Evolutionary conservation across 1,284 basidiomycete genomes (phyloP).

Genomic region (Ganoderma leucocontextum): DNA sequence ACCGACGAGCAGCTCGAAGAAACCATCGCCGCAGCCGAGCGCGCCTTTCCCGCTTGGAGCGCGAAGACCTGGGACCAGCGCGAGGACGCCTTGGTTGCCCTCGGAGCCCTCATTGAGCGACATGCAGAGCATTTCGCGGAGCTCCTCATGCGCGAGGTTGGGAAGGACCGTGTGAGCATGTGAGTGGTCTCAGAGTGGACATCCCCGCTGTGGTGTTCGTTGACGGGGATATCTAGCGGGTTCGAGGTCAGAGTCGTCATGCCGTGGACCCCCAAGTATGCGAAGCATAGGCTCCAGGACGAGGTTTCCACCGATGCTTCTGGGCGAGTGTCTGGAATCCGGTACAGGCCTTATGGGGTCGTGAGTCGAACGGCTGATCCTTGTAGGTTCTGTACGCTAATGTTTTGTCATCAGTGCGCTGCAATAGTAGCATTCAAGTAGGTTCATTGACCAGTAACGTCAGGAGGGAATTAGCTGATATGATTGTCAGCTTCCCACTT

Average conservation of each 20-base stretch:
- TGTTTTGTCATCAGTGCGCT: conserved; percentile 9
- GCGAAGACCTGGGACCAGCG: conserved; percentile 23
- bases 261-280: conserved; percentile 4
- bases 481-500: conserved; percentile 38
- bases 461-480: too few relatives aligned
- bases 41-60: conserved; percentile 22
- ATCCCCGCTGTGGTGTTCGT: neutral
- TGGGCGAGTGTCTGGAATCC: conserved; percentile 10
- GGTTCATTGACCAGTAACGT: neutral
- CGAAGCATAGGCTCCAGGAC: conserved; percentile 18
- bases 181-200: conserved; percentile 2
- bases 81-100: conserved; percentile 13
- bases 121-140: conserved; percentile 15
- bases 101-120: conserved; percentile 15
- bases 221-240: neutral
- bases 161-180: conserved; percentile 24
- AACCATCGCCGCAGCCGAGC: conserved; percentile 22
- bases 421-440: conserved; percentile 24
- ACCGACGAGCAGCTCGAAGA: conserved; percentile 27
- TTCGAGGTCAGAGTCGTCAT: conserved; percentile 10
- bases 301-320: conserved; percentile 8
- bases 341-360: conserved; percentile 19
- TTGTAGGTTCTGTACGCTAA: neutral
- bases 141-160: conserved; percentile 26
- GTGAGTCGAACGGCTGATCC: neutral